A percentile compares a stretch with the other conserved stretches of the same genome.
Conservation (phyloP, 2,329 filamentous ascomycete genomes). For the Paraphoma chrysanthemicola region DNA sequence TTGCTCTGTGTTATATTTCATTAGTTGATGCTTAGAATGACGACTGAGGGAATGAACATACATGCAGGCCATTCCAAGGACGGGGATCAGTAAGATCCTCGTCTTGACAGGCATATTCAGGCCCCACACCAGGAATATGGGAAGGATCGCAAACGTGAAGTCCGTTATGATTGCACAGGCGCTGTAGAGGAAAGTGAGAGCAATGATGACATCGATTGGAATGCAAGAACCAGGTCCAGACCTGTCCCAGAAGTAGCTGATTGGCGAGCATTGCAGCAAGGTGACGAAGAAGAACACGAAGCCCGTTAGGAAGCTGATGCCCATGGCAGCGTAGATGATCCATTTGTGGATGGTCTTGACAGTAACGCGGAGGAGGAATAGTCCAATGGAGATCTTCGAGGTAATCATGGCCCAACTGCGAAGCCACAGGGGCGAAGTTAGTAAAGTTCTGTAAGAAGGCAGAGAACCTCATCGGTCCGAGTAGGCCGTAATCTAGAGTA, state of each 20-base stretch:
- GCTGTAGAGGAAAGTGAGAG: constrained; percentile 56
- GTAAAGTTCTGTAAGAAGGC: no score
- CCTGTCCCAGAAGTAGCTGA: constrained; percentile 58
- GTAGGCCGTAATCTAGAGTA: no score
- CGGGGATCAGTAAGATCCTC: constrained; percentile 55
- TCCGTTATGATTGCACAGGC: constrained; percentile 56
- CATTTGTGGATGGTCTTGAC: constrained; percentile 34
- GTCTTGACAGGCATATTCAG: constrained; percentile 57
- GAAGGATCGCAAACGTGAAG: constrained; percentile 58
- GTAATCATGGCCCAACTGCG: constrained; percentile 33
- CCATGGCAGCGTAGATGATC: constrained; percentile 49
- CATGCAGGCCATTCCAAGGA: constrained; percentile 61
- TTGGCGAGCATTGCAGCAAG: constrained; percentile 59
- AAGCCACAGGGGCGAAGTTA: no score
- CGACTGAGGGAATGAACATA: constrained; percentile 34
- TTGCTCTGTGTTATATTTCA: constrained; percentile 27
- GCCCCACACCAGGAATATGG: constrained; percentile 60
- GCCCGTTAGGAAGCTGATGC: constrained; percentile 44
- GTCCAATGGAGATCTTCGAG: constrained; percentile 42
- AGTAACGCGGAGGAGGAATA: constrained; percentile 45
- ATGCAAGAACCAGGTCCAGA: constrained; percentile 51
- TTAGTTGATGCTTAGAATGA: constrained; percentile 1
- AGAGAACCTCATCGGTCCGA: no score
- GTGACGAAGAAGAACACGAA: constrained; percentile 56
- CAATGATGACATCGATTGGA: constrained; percentile 49